Evolutionary conservation across 192 early-diverging fungal genomes (phyloP).

Genomic region (Pilobolus umbonatus): DNA sequence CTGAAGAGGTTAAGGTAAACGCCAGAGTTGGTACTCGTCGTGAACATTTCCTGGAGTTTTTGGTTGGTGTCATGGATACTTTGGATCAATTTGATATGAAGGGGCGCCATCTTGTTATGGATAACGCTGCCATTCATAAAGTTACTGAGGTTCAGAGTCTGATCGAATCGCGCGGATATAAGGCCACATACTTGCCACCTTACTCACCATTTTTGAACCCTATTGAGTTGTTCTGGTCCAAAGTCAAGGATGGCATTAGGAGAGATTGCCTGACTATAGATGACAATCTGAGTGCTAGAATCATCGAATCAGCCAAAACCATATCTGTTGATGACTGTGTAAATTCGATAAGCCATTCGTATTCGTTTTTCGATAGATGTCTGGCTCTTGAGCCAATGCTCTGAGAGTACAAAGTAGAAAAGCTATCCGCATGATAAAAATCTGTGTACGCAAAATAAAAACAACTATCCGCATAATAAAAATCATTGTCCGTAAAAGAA

Average conservation of each 20-base stretch:
- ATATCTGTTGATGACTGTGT: conserved; percentile 2
- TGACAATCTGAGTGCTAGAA: conserved; percentile 4
- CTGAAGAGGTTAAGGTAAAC: neutral
- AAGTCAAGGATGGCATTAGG: conserved; percentile 1
- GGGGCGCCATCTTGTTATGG: conserved; percentile 4
- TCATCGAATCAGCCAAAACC: conserved; percentile 6
- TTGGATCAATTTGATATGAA: conserved; percentile 15
- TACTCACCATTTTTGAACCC: conserved; percentile 23
- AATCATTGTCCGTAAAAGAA: too few relatives aligned
- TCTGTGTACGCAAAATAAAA: too few relatives aligned
- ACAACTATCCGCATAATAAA: too few relatives aligned
- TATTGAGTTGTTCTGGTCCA: conserved; percentile 19
- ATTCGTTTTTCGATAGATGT: conserved; percentile 1
- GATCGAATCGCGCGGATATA: conserved; percentile 10
- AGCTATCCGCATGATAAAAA: too few relatives aligned
- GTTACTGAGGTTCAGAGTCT: neutral
- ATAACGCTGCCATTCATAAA: conserved; percentile 9
- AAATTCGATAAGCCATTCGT: neutral
- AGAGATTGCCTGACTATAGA: conserved; percentile 1
- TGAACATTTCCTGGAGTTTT: conserved; percentile 4
- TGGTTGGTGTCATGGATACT: conserved; percentile 7
- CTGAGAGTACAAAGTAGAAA: neutral
- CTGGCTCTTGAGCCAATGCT: conserved; percentile 8
- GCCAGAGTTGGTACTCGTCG: conserved; percentile 6
- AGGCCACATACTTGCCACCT: conserved; percentile 7